Evolutionary conservation across 331 rosid genomes (phyloP), one percentile per base, ranked within the genome.

Genomic region (Dryas integrifolia): DNA sequence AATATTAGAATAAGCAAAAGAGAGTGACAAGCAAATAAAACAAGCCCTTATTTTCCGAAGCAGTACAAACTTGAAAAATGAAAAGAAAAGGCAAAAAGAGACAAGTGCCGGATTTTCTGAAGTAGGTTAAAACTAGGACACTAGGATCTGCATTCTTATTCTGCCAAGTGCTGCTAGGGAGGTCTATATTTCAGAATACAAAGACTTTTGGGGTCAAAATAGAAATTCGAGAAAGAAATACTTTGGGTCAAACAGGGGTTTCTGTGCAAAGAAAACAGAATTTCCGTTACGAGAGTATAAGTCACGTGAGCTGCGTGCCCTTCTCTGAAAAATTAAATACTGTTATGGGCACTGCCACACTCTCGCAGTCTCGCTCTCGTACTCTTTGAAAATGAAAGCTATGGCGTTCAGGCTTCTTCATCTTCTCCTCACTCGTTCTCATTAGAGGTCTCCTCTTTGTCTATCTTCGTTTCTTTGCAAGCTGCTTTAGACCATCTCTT

Each of bases 221-320:
- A 39, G 14, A 40, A 71, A 68, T 68, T 55, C 3, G 2, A 9
- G 26, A 48, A 56, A 8, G 40, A 53, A 58, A 24, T 46, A 71
- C 3, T 30, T n/a, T 40, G 24, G 16, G 65, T 18, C 65, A 56
- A 5, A 3, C n/a, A 76, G 82, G 85, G 84, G 39, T 38, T 56
- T 68, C 1, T 58, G 9, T 51, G 75, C 71, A 77, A 76, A 11
- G 11, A 38, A 52, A 75, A 46, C 67, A 38, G 77, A 52, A 18
- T 74, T 84, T 65, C 81, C 69, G 81, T 72, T 83, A 67, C 38
- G 9, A 18, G 16, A 65, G 71, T 51, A 52, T 46, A 82, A 83
- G 82, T 88, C 98, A 89, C 90, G 96, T 89, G 96, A 82, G 53
- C 58, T 85, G 77, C 92, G 88, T 88, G 88, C 73, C 41, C 6